phyloP scores from a whole-genome alignment of 192 early-diverging fungal species.

The Backusella westeae region DNA sequence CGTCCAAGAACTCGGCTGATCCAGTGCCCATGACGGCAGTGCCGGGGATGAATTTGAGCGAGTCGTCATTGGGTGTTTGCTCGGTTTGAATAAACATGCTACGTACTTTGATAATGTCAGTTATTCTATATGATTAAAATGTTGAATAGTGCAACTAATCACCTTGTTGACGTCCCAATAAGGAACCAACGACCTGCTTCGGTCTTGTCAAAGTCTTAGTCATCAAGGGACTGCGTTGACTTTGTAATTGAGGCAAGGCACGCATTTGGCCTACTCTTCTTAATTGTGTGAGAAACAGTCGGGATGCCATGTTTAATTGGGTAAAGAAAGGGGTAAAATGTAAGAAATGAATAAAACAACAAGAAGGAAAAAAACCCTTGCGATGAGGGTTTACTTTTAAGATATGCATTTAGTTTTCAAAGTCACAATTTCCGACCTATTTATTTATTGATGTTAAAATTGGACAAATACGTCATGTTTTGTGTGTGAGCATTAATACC shows the following conservation, averaged over 20 bases:
- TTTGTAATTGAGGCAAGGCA: not conserved
- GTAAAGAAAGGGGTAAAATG: not conserved
- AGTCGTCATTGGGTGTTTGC: constrained; percentile 90
- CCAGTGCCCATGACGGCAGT: constrained; percentile 71
- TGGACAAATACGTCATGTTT: not conserved
- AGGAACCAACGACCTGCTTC: not conserved
- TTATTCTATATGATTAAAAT: not conserved
- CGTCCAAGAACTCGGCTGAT: constrained; percentile 82
- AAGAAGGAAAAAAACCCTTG: not conserved
- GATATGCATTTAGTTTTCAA: not conserved
- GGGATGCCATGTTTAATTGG: not conserved
- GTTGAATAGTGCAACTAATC: not conserved
- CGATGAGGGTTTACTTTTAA: not conserved
- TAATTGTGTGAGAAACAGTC: not conserved
- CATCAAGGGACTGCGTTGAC: constrained; percentile 9
- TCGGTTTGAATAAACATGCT: constrained; percentile 91
- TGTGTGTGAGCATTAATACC: not conserved
- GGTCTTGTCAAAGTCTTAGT: not conserved
- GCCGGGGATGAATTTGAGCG: constrained; percentile 97
- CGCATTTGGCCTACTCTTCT: not conserved
- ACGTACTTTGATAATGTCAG: constrained; percentile 33
- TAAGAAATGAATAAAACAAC: not conserved
- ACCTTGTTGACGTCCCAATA: constrained; percentile 8
- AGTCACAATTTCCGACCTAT: not conserved
- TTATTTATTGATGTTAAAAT: not conserved